Conservation (phyloP, 768 basidiomycete species). For the Tricholomella constricta region DNA sequence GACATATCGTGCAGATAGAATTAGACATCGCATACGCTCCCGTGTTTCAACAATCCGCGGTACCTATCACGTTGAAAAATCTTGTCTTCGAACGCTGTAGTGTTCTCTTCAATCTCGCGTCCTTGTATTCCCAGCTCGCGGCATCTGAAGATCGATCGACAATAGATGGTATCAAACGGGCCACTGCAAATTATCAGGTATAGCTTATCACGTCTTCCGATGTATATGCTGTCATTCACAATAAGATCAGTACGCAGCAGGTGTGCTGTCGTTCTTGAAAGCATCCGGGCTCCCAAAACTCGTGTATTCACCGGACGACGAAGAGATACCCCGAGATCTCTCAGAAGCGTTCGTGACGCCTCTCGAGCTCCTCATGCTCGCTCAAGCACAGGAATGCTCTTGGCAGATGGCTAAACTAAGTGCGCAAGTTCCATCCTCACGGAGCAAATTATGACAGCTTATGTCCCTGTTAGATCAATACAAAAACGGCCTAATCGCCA, state of each 20-base stretch:
- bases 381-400: constrained; percentile 95
- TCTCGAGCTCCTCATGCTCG: constrained; percentile 79
- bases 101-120: constrained; percentile 83
- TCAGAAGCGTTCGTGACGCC: constrained; percentile 58
- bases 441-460: constrained; percentile 10
- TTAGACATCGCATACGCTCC: constrained; percentile 75
- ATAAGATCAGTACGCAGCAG: constrained; percentile 62
- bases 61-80: constrained; percentile 67
- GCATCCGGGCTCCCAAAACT: constrained; percentile 57
- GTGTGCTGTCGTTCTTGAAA: constrained; percentile 63
- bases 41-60: constrained; percentile 57
- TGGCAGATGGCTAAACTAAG: constrained; percentile 93
- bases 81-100: constrained; percentile 82
- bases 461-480: constrained; percentile 48
- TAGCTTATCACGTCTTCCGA: constrained; percentile 3
- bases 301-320: constrained; percentile 44
- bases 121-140: constrained; percentile 83
- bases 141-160: constrained; percentile 66
- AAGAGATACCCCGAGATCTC: constrained; percentile 68
- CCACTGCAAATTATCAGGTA: constrained; percentile 72
- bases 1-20: constrained; percentile 50
- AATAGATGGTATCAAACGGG: constrained; percentile 83
- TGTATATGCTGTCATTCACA: not conserved
- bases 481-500: constrained; percentile 83
- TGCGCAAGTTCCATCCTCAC: constrained; percentile 32